Percentiles rank a stretch among this genome's conserved stretches.
Conservation (phyloP, 345 rosid genomes). For the Eucalyptus pauciflora region DNA sequence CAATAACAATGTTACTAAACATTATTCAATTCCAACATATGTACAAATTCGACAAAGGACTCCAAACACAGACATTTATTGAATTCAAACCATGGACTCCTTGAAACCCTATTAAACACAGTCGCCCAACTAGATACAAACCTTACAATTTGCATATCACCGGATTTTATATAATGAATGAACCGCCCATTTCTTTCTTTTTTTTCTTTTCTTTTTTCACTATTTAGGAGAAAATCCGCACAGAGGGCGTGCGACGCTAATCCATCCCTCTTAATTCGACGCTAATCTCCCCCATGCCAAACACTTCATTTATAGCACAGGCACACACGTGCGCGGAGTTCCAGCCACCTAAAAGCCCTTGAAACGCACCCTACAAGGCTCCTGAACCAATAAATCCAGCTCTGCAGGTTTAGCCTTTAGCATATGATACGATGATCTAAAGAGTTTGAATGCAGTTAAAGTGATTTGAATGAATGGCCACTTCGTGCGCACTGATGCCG, state of each 20-base stretch:
- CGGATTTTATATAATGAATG: neutral
- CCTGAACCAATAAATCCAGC: neutral
- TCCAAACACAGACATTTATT: neutral
- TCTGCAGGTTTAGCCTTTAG: neutral
- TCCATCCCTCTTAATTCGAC: neutral
- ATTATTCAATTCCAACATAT: neutral
- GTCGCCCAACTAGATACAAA: neutral
- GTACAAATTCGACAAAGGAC: neutral
- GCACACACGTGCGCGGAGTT: neutral
- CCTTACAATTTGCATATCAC: neutral
- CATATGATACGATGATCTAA: neutral
- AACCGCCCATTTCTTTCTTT: neutral
- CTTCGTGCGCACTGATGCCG: neutral
- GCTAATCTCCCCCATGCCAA: neutral
- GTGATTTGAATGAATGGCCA: neutral
- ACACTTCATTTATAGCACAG: neutral
- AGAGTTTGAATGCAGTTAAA: neutral
- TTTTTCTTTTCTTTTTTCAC: neutral
- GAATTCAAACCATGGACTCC: neutral
- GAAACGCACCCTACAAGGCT: neutral
- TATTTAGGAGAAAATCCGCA: neutral
- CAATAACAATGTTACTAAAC: neutral
- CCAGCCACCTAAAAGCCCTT: neutral
- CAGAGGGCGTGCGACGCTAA: neutral
- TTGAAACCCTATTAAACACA: neutral